Conservation (phyloP, 78 protist species). For the Polysphondylium violaceum region DNA sequence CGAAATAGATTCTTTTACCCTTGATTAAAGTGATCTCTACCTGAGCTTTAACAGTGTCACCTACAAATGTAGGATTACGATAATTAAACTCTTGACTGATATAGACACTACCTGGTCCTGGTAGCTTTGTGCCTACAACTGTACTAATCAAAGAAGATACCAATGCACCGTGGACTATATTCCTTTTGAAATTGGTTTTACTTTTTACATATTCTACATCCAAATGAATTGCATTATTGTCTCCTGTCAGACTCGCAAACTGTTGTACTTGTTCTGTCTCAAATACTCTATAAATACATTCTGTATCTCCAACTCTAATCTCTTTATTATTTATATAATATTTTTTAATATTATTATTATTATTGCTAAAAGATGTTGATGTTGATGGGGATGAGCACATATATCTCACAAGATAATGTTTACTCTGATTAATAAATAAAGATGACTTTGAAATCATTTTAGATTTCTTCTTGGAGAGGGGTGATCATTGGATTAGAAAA, state of each 20-base stretch:
- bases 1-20: slow-evolving; percentile 25
- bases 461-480: too few relatives aligned
- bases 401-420: too few relatives aligned
- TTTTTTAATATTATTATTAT: background rate
- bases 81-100: slow-evolving; percentile 25
- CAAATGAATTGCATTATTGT: slow-evolving; percentile 46
- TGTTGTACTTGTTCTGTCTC: slow-evolving; percentile 5
- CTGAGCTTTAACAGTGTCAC: slow-evolving; percentile 48
- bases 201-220: slow-evolving; percentile 28
- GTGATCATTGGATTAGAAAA: too few relatives aligned
- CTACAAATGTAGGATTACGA: slow-evolving; percentile 35
- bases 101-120: slow-evolving; percentile 61
- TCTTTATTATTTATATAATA: background rate
- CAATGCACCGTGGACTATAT: slow-evolving; percentile 40
- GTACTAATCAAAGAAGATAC: slow-evolving; percentile 43
- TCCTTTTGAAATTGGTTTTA: slow-evolving; percentile 6
- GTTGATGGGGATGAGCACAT: too few relatives aligned
- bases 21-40: background rate
- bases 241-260: slow-evolving; percentile 47
- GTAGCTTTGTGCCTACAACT: slow-evolving; percentile 1
- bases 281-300: background rate
- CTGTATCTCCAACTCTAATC: slow-evolving; percentile 39
- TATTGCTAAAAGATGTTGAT: background rate
- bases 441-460: too few relatives aligned
- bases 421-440: too few relatives aligned